phyloP scores from a whole-genome alignment of 2,329 filamentous ascomycete species.

The Nothopassalora personata region DNA sequence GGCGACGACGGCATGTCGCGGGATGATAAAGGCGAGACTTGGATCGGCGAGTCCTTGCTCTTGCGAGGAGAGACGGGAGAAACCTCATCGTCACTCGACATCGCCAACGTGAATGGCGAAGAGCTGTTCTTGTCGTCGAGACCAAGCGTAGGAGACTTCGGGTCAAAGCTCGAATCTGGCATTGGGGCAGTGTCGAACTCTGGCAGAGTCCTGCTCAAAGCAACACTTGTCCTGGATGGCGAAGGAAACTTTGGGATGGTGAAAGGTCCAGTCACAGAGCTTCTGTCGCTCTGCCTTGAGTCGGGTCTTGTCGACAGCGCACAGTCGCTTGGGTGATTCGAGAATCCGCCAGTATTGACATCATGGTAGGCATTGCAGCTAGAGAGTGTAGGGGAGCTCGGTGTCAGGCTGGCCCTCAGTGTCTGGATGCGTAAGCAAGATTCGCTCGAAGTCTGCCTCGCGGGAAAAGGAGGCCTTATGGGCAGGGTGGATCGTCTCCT shows the following conservation, averaged over 20 bases:
- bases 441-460: conserved; percentile 30
- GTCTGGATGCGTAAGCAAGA: conserved; percentile 33
- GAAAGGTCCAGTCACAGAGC: conserved; percentile 18
- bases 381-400: conserved; percentile 38
- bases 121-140: conserved; percentile 13
- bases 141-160: conserved; percentile 8
- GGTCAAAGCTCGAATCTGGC: conserved; percentile 24
- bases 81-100: conserved; percentile 10
- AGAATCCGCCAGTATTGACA: background rate
- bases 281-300: conserved; percentile 9
- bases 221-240: conserved; percentile 20
- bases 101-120: conserved; percentile 17
- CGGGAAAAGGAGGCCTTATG: conserved; percentile 6
- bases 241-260: conserved; percentile 36
- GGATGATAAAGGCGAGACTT: conserved; percentile 2
- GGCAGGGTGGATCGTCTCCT: background rate
- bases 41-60: background rate
- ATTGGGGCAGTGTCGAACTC: conserved; percentile 16
- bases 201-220: conserved; percentile 8
- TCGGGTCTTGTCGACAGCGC: conserved; percentile 14
- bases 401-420: conserved; percentile 37
- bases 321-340: conserved; percentile 8
- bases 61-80: background rate
- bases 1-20: conserved; percentile 25
- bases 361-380: conserved; percentile 30